phyloP scores from a whole-genome alignment of 2,329 filamentous ascomycete genomes.

The Fonsecaea multimorphosa region DNA sequence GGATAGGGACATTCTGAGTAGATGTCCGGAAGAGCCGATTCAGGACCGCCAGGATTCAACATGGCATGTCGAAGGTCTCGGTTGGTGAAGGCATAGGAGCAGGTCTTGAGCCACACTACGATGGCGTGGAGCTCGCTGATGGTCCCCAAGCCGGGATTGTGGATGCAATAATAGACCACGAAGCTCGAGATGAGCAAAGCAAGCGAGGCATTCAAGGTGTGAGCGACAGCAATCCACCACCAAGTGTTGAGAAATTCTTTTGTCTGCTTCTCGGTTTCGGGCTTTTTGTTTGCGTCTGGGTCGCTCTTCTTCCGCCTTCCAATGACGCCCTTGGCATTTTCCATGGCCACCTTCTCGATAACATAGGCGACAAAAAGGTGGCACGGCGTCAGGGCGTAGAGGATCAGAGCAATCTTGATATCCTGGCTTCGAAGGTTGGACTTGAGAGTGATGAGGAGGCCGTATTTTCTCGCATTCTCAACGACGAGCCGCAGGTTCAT shows the following conservation, averaged over 20 bases:
- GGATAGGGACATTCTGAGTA: slow-evolving; percentile 88
- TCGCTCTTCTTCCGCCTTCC: slow-evolving; percentile 59
- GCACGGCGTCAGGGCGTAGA: slow-evolving; percentile 87
- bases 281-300: slow-evolving; percentile 61
- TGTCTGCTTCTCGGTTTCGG: slow-evolving; percentile 65
- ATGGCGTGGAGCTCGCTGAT: slow-evolving; percentile 89
- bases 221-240: slow-evolving; percentile 78
- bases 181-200: slow-evolving; percentile 81
- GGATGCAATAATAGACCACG: slow-evolving; percentile 87
- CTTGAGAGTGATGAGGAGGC: slow-evolving; percentile 87
- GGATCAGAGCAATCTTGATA: slow-evolving; percentile 72
- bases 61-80: slow-evolving; percentile 91
- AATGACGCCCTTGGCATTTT: slow-evolving; percentile 73
- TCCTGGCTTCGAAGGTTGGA: slow-evolving; percentile 86
- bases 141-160: slow-evolving; percentile 92
- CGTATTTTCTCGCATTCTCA: slow-evolving; percentile 83
- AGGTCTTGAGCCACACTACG: slow-evolving; percentile 94
- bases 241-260: slow-evolving; percentile 75
- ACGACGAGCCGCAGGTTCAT: slow-evolving; percentile 94
- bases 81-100: slow-evolving; percentile 96
- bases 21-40: slow-evolving; percentile 75
- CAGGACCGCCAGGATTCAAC: slow-evolving; percentile 73
- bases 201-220: slow-evolving; percentile 81
- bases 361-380: slow-evolving; percentile 89
- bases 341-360: slow-evolving; percentile 83